Evolutionary conservation across 2,329 filamentous ascomycete species (phyloP), one percentile per base, ranked within the genome.

Genomic region (Trichoderma sp.): DNA sequence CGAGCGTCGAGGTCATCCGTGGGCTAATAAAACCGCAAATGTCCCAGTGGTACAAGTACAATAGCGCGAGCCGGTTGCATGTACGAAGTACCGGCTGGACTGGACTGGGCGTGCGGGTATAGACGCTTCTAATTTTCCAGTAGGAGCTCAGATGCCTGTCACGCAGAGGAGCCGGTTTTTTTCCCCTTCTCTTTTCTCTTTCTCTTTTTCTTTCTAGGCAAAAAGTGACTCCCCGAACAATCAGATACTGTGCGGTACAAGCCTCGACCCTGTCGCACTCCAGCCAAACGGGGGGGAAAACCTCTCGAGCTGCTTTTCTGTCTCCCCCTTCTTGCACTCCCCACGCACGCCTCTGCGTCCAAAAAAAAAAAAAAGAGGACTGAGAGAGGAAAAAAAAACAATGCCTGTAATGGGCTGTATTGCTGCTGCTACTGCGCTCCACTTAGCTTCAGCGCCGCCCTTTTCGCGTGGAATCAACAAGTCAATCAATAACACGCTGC

Each of bases 221-320:
- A n/a, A 13, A 64, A 54, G 61, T 56, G 42, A 10, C 61, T 48
- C 37, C 34, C 48, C 48, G 42, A 12, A 2, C 12, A 39, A 19
- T 25, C 13, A 9, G 15, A 35, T 64, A 64, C 61, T 64, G 61
- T 64, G 61, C 27, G 42, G 61, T 57, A 64, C 61, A 45, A 56
- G 35, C n/a, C 25, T 64, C 52, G 52, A 48, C 52, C 61, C 61
- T 64, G 60, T 53, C 60, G 22, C 10, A 50, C 29, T 45, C 39
- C 8, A 60, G 58, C 58, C 42, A 45, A n/a, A 37, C 27, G 58
- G 42, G 58, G 58, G 42, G 58, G 58, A 29, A 32, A 22, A 10
- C 45, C 27, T 19, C 37, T 39, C 37, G 37, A 15, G 39, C 39
- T 52, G 32, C 22, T 19, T 48, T 29, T 29, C 32, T 45, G 15